A percentile compares a stretch with the other conserved stretches of the same genome.
Conservation (phyloP, 345 rosid genomes). For the Clarkia xantiana region DNA sequence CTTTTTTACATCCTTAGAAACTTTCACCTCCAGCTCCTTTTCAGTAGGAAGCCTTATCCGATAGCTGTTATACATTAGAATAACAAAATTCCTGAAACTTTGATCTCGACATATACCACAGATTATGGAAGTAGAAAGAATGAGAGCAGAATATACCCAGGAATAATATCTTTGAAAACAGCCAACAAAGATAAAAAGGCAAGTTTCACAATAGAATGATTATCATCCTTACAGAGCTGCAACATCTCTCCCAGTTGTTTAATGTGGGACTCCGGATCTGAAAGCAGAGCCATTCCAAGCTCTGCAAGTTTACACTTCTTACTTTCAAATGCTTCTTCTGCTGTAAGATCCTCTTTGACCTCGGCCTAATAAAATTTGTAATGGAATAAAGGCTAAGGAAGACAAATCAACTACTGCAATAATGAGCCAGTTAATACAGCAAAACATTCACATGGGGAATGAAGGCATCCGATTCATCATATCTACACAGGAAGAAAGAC, state of each 20-base stretch:
- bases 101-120: not conserved
- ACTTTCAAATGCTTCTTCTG: constrained; percentile 54
- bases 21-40: constrained; percentile 92
- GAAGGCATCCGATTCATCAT: not conserved
- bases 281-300: constrained; percentile 56
- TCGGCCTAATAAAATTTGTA: constrained; percentile 46
- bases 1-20: constrained; percentile 89
- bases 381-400: not conserved
- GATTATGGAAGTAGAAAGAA: not conserved
- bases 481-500: not conserved
- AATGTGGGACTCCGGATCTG: constrained; percentile 69
- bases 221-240: constrained; percentile 40
- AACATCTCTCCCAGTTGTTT: constrained; percentile 66
- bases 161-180: constrained; percentile 83
- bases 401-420: not conserved
- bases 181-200: constrained; percentile 70
- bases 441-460: too few species aligned
- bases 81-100: constrained; percentile 2
- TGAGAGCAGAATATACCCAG: constrained; percentile 40
- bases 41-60: constrained; percentile 96
- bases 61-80: constrained; percentile 33
- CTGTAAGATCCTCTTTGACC: constrained; percentile 73
- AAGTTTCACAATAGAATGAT: constrained; percentile 55
- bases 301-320: constrained; percentile 69
- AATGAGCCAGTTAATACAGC: too few species aligned